A percentile compares a stretch with the other conserved stretches of the same genome.
Conservation (phyloP, 2,329 filamentous ascomycete genomes). For the Rhytidhysteron rufulum region DNA sequence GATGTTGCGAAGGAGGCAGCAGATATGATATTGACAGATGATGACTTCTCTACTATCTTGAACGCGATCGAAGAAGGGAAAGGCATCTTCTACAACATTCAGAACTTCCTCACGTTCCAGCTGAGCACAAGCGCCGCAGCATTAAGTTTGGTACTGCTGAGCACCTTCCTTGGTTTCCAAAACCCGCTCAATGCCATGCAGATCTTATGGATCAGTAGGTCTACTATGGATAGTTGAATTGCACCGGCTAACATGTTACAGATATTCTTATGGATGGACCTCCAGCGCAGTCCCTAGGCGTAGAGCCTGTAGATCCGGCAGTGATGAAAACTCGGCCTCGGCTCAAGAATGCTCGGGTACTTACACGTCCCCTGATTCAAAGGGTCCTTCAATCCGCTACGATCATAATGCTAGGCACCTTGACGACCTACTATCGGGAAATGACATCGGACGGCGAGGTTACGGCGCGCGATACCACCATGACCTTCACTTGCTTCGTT, state of each 20-base stretch:
- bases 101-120: slow-evolving; percentile 98
- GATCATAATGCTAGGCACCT: slow-evolving; percentile 89
- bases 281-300: slow-evolving; percentile 92
- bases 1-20: slow-evolving; percentile 95
- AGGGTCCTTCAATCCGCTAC: slow-evolving; percentile 83
- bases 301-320: slow-evolving; percentile 89
- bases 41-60: slow-evolving; percentile 88
- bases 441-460: slow-evolving; percentile 81
- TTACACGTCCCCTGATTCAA: slow-evolving; percentile 77
- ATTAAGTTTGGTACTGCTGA: slow-evolving; percentile 83
- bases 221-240: slow-evolving; percentile 1
- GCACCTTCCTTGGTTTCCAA: slow-evolving; percentile 87
- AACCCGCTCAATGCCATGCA: slow-evolving; percentile 99
- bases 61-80: slow-evolving; percentile 98
- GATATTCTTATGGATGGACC: slow-evolving; percentile 99
- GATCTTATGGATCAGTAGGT: slow-evolving; percentile 98
- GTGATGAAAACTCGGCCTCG: slow-evolving; percentile 92
- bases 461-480: slow-evolving; percentile 91
- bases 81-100: slow-evolving; percentile 99
- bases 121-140: slow-evolving; percentile 95
- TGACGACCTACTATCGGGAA: slow-evolving; percentile 86
- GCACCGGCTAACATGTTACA: slow-evolving; percentile 38
- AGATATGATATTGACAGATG: slow-evolving; percentile 89
- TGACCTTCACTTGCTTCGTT: slow-evolving; percentile 99
- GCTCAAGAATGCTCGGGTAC: slow-evolving; percentile 79